Evolutionary conservation across 2,329 filamentous ascomycete genomes (phyloP), one percentile per base, ranked within the genome.

Genomic region (Phialophora chinensis): DNA sequence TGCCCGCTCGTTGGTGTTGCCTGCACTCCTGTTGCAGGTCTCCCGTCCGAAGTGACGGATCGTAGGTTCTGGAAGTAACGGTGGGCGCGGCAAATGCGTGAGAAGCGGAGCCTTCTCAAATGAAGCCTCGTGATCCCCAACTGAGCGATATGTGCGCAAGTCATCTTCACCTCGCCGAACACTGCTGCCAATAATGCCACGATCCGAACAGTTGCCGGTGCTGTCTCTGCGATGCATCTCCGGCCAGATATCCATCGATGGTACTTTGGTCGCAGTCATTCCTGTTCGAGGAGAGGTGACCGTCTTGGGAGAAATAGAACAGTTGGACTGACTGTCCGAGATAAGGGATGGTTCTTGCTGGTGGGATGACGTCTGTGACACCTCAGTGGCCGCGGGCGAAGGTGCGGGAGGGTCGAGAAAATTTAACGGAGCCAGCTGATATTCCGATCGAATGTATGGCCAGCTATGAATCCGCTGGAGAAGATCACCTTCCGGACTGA

Each of bases 271-370:
- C 11, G 77, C 73, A 8, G 78, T 76, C 63, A 79, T 74, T 60
- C 72, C 67, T 6, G 79, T 72, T 57, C 80, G 77, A 20, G 80
- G 79, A 3, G 80, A 82, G 49, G 77, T 75, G 58, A 78, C 65
- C 69, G 74, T 80, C 74, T 74, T 79, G 17, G 87, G 86, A 11
- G 88, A 89, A 33, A 84, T 84, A 3, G 87, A 88, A 74, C 87
- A 86, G 63, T 85, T 83, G 1, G 88, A 90, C 69, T 85, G 85
- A 31, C 82, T 81, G 75, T 95, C 91, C 0, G 91, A 92, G 58
- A 91, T 83, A 69, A 92, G 83, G 1, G 90, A 91, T 6, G 89
- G 89, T 4, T 88, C 86, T 33, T 83, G 82, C 53, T 90, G 88
- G 17, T 85, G 79, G 1, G 82, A 85, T 20, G 84, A 83, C 58